These are phyloP conservation scores for Apiosordaria backusii DNA, from an alignment of 495 filamentous ascomycete genomes.

Conservation along the genomic window DNA sequence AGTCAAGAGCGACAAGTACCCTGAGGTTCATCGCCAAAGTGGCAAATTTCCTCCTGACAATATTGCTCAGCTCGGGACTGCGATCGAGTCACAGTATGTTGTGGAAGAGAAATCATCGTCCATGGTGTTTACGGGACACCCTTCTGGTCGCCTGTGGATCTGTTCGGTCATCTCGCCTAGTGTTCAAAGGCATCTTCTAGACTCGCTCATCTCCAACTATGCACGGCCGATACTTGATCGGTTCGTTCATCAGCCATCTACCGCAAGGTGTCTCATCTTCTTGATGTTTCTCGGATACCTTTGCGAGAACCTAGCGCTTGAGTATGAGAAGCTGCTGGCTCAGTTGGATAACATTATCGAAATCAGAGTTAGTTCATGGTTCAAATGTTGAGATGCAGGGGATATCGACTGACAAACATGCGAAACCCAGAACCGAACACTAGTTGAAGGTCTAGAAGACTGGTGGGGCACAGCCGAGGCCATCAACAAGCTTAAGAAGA, in stretches of 20 bases:
- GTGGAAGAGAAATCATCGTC: constrained; percentile 16
- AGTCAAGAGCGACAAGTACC: background rate
- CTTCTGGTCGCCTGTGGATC: constrained; percentile 13
- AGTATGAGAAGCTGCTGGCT: constrained; percentile 15
- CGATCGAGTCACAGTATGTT: constrained; percentile 5
- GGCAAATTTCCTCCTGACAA: constrained; percentile 20
- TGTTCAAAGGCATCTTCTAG: background rate
- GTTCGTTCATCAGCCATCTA: constrained; percentile 19
- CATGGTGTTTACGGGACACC: constrained; percentile 13
- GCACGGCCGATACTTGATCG: background rate
- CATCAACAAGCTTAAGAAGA: constrained; percentile 24
- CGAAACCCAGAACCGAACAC: constrained; percentile 10
- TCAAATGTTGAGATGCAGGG: background rate
- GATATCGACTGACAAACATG: background rate
- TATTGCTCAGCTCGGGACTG: constrained; percentile 8
- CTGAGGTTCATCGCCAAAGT: constrained; percentile 13
- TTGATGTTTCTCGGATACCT: constrained; percentile 16
- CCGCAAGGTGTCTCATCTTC: constrained; percentile 16
- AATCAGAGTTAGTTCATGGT: constrained; percentile 11
- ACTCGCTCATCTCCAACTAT: background rate
- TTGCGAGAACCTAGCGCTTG: constrained; percentile 14
- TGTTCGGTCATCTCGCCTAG: constrained; percentile 10
- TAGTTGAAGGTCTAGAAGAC: constrained; percentile 18
- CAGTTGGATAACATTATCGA: constrained; percentile 18
- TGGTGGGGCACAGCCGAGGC: constrained; percentile 19